Base-by-base conservation (phyloP, 352 stramenopile genomes). In the Blastocystis sp. region DNA sequence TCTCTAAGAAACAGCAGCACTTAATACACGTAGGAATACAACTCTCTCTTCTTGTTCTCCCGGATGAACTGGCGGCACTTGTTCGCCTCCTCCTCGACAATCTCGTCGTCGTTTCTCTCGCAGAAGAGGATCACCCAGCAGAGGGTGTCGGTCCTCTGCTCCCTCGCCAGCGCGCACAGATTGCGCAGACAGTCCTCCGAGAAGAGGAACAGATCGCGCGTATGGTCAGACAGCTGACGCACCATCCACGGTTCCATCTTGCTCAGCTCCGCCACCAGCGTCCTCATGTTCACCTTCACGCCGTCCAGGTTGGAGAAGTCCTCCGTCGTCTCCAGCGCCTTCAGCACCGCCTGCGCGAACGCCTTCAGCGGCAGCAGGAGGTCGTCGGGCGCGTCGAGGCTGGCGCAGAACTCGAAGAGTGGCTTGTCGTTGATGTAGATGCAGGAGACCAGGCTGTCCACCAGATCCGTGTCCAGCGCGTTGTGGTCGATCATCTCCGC, bases 221-320 rank as follows among this genome's bases (percentile, higher is more conserved):
- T 52, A 11, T 7, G 4, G 2, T 17, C 1, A 1, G 52, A 40
- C 17, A 76, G 6, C 42, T 48, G 48, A 1, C 9, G 1, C 42
- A 69, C 65, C 74, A 69, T 84, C 74, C 74, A 84, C 14, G 57
- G 74, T n/a, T 66, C 17, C 9, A 84, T 66, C 57, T 66, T 66
- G 19, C 69, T 17, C 28, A 84, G 9, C 54, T 84, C 74, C 34
- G 17, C 42, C 10, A 68, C 74, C 7, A 84, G 14, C 54, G n/a
- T 28, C 19, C n/a, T 43, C 42, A 70, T n/a, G 28, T 84, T 54
- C 2, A 84, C n/a, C 7, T 43, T 34, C 17, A 17, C 17, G 1
- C 69, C 57, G 19, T n/a, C 34, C 34, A 54, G 11, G 10, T 61
- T 64, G 28, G 11, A 34, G 28, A 74, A 76, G 40, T 48, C 38